These are phyloP conservation scores for Plasmodium gaboni DNA, from an alignment of 169 alveolate genomes.

Conservation along the genomic window DNA sequence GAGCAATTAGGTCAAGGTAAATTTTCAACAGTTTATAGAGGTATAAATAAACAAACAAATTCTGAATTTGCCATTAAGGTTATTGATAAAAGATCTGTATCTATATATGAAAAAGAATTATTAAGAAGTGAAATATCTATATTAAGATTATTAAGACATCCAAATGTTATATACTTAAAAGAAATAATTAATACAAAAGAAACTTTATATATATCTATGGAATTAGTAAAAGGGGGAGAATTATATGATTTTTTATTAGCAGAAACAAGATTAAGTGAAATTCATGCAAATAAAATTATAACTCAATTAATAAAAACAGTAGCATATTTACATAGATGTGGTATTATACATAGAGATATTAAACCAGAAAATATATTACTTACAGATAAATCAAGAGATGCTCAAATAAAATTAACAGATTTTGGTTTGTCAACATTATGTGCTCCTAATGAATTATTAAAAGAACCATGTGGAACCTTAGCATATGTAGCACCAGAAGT, in stretches of 20 bases:
- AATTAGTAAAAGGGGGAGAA: conserved; percentile 92
- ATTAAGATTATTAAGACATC: conserved; percentile 88
- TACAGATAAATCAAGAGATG: conserved; percentile 92
- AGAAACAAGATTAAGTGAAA: conserved; percentile 84
- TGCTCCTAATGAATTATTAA: conserved; percentile 90
- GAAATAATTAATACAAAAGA: conserved; percentile 90
- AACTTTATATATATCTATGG: conserved; percentile 92
- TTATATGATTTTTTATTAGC: conserved; percentile 85
- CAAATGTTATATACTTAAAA: conserved; percentile 90
- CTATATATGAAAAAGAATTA: conserved; percentile 88
- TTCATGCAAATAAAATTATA: conserved; percentile 89
- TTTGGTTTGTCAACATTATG: conserved; percentile 94
- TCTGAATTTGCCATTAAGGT: conserved; percentile 90
- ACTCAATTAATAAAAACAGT: conserved; percentile 94
- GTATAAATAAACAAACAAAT: conserved; percentile 83
- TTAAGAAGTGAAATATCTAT: conserved; percentile 91
- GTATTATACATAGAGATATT: conserved; percentile 96
- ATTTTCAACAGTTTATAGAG: conserved; percentile 90
- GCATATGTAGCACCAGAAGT: conserved; percentile 95
- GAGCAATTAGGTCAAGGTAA: conserved; percentile 90
- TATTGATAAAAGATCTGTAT: conserved; percentile 87
- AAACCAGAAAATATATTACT: conserved; percentile 97
- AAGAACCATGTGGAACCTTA: conserved; percentile 93
- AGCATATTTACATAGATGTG: conserved; percentile 95
- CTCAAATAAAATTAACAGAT: conserved; percentile 95